These are phyloP conservation scores for Talaromyces amestolkiae DNA, from an alignment of 2,329 filamentous ascomycete genomes.

Conservation along the genomic window DNA sequence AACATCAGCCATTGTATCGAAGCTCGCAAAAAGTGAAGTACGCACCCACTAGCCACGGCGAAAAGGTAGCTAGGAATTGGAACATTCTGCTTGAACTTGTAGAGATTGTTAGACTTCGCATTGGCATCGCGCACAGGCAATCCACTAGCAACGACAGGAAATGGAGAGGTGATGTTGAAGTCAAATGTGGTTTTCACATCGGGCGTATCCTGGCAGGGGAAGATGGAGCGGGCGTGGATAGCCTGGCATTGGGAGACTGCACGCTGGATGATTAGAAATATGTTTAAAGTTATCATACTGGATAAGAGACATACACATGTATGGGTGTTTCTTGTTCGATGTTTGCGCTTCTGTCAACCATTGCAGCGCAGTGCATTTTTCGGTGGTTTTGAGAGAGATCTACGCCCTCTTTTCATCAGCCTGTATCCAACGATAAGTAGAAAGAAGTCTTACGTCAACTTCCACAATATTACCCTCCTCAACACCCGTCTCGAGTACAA, in stretches of 20 bases:
- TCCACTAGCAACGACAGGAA: constrained; percentile 90
- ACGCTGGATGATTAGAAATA: neutral
- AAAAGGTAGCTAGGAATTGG: constrained; percentile 95
- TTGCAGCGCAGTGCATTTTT: constrained; percentile 85
- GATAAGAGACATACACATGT: constrained; percentile 63
- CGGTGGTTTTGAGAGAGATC: constrained; percentile 76
- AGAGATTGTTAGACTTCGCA: constrained; percentile 62
- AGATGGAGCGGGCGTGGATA: constrained; percentile 88
- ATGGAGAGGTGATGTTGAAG: constrained; percentile 80
- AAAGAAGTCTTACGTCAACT: constrained; percentile 41
- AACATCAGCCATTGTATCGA: neutral
- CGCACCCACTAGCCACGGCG: constrained; percentile 68
- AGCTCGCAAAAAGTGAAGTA: neutral
- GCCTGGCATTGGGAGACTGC: constrained; percentile 89
- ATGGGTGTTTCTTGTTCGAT: constrained; percentile 90
- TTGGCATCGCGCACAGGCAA: constrained; percentile 56
- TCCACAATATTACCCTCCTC: constrained; percentile 48
- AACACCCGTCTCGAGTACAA: constrained; percentile 48
- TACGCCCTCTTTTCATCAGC: constrained; percentile 27
- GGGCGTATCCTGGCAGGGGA: constrained; percentile 96
- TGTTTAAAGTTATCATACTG: too few species aligned
- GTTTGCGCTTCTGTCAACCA: constrained; percentile 95
- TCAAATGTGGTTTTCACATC: constrained; percentile 95
- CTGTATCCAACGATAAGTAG: constrained; percentile 6
- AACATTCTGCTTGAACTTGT: constrained; percentile 84